Evolutionary conservation across 192 early-diverging fungal genomes (phyloP), one percentile per base, ranked within the genome.

Genomic region (Phlyctochytrium bullatum): DNA sequence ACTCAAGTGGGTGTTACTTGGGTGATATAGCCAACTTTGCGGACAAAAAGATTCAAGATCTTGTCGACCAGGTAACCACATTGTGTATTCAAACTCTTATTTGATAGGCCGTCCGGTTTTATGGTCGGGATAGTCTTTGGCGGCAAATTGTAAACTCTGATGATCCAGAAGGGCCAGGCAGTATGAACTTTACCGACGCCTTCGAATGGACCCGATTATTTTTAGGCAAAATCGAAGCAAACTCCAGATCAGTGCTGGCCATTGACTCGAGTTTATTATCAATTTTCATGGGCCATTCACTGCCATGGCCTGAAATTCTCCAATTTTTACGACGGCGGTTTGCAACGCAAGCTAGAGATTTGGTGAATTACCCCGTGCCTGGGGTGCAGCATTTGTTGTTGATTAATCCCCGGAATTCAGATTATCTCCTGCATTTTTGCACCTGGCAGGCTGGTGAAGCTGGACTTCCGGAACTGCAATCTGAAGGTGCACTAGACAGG

Each of bases 131-230:
- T 57, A 73, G 66, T 36, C 40, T 85, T 1, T 85, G 83, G 83
- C 32, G 71, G 31, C 75, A 79, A 60, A 59, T 85, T 12, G 14
- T 64, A 27, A 12, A n/a, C 3, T 36, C 54, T 12, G 40, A 74
- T 14, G 73, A 77, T 67, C 74, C 73, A 14, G 60, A 51, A 28
- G 50, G 34, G 34, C 61, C 61, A 10, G 4, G 4, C 31, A 36
- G 4, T 4, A 64, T 64, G 40, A 4, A 65, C 6, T 61, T 59
- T 4, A 62, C 67, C 36, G 73, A 77, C 50, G 68, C 64, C 3
- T 62, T 64, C 25, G 80, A 82, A 65, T 85, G 83, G 83, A 72
- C 78, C 10, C 76, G 73, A 34, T 40, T 85, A 61, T 82, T 85
- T 65, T 63, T 85, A 20, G 83, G 82, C 72, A 81, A 82, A 61